Evolutionary conservation across 129 eudicot genomes (phyloP).

Genomic region (Ambrosia trifida): DNA sequence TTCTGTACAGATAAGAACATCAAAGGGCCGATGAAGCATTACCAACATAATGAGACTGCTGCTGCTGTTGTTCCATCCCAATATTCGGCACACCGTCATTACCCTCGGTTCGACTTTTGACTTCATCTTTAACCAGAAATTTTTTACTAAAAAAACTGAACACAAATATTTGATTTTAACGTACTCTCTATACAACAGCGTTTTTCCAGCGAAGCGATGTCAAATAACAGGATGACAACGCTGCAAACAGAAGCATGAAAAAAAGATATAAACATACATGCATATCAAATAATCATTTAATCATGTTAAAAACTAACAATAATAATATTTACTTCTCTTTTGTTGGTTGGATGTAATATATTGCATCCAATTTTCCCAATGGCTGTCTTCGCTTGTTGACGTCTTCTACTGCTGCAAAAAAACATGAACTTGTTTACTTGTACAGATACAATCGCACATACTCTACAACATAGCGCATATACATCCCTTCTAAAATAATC

Average conservation of each 20-base stretch:
- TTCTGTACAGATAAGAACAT: too few species aligned
- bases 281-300: neutral
- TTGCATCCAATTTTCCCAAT: slow-evolving; percentile 78
- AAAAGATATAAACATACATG: neutral
- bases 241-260: slow-evolving; percentile 50
- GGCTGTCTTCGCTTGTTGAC: slow-evolving; percentile 84
- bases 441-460: neutral
- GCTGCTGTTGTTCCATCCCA: slow-evolving; percentile 39
- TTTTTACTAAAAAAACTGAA: too few species aligned
- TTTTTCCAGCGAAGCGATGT: slow-evolving; percentile 85
- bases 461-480: too few species aligned
- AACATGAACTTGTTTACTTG: neutral
- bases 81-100: slow-evolving; percentile 22
- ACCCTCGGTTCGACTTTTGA: slow-evolving; percentile 30
- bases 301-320: neutral
- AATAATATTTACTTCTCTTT: slow-evolving; percentile 63
- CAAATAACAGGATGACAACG: slow-evolving; percentile 58
- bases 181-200: slow-evolving; percentile 78
- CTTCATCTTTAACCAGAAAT: slow-evolving; percentile 48
- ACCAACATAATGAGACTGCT: slow-evolving; percentile 35
- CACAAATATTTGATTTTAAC: slow-evolving; percentile 21
- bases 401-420: slow-evolving; percentile 79
- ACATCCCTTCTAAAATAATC: too few species aligned
- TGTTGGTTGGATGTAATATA: slow-evolving; percentile 89
- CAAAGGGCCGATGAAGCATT: slow-evolving; percentile 1